Base-by-base conservation (phyloP, 768 basidiomycete genomes). In the Tylopilus balloui region DNA sequence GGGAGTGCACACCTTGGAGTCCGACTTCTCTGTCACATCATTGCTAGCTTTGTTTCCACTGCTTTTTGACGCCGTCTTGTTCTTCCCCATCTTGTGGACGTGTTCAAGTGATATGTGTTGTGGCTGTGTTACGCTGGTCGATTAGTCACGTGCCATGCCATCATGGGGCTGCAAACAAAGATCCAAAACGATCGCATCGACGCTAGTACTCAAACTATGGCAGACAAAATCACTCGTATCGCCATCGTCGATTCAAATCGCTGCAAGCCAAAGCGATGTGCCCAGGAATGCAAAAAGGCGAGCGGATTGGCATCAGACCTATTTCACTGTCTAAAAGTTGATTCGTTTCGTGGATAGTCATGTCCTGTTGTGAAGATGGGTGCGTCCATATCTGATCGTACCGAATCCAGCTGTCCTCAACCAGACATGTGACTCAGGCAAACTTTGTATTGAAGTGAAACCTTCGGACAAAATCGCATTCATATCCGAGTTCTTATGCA, bases 311-410 rank as follows among this genome's bases (percentile, higher is more conserved):
- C 43, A 57, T 54, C 39, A 45, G 24, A 24, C 3, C 21, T 27
- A 24, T 24, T 13, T 20, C 8, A 29, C 62, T 56, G 29, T 47
- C 49, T 14, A 24, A 7, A 23, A 13, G 36, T 37, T 50, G 42
- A 56, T 55, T 21, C 3, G 20, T 55, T 32, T 19, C 32, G n/a
- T 45, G 45, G 45, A 56, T 53, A 86, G 84, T 87, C 87, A 70
- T 97, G 94, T 78, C 94, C 94, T 15, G 94, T 96, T 42, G 93
- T 96, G 48, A 92, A 92, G 74, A 96, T 96, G 93, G 93, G 91
- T 90, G 63, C 50, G 77, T 64, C 14, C 42, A 40, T 43, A 17
- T 37, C 47, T 31, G 45, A 48, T 55, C 51, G 9, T 19, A 19
- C 34, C 24, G 20, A 42, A 29, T 10, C 15, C 7, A 14, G 6